These are phyloP conservation scores for carrot (Daucus carota) DNA, from an alignment of 129 eudicot genomes.

Conservation along the genomic window DH1_v3.0 NC_030382.2:51599501-51600000, in stretches of 20 bases:
- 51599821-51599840: constrained; percentile 64
- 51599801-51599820: constrained; percentile 34
- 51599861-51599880: constrained; percentile 59
- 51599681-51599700: not conserved
- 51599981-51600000: too few relatives aligned
- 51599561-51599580: not conserved
- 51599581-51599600: too few relatives aligned
- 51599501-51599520: not conserved
- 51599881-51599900: constrained; percentile 28
- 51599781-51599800: constrained; percentile 73
- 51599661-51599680: too few relatives aligned
- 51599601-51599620: too few relatives aligned
- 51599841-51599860: constrained; percentile 66
- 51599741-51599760: constrained; percentile 72
- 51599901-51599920: constrained; percentile 30
- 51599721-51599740: constrained; percentile 4
- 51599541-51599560: not conserved
- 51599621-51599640: too few relatives aligned
- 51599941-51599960: not conserved
- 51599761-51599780: constrained; percentile 76
- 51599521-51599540: too few relatives aligned
- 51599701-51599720: not conserved
- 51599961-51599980: too few relatives aligned
- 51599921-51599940: constrained; percentile 76
- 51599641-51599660: too few relatives aligned